Base-by-base conservation (phyloP, 73 alveolate species). In the Tetrahymena borealis region DNA sequence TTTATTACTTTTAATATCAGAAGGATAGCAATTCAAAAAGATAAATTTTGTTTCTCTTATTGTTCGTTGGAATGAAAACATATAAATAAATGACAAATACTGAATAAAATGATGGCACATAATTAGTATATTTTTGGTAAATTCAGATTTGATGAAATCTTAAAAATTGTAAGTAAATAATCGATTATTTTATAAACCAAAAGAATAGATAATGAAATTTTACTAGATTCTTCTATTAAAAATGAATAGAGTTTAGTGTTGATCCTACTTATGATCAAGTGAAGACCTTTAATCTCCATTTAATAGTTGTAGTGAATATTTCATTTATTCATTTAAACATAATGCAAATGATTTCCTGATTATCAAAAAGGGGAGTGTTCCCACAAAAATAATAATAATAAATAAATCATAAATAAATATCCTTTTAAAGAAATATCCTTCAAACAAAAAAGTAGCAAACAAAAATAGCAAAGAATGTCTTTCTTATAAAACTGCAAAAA, bases 401-500 rank as follows among this genome's bases (percentile, higher is more conserved):
- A 60, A 60, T 41, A 41, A 60, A 60, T 18, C 85, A 60, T 24
- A 60, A n/a, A n/a, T n/a, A 60, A 60, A 60, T 60, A 60, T 60
- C 85, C 85, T 60, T 60, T 60, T 60, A 35, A n/a, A n/a, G 85
- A 60, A 60, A 60, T 20, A 60, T 60, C 85, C 28, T 60, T 35
- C 33, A 60, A 24, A 60, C n/a, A 60, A 60, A 60, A 39, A 39
- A 7, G 10, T 20, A 60, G 85, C 28, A 13, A 60, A 60, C 28
- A 79, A 33, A 79, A 79, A 6, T 24, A 79, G 18, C 28, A 16
- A 15, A 31, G 13, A 20, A 93, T 85, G 93, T 16, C 91, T 18
- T 93, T 93, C 90, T 38, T 79, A 38, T 18, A 93, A 32, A 93
- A 93, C 35, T 93, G 95, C 91, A 33, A 78, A 79, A 38, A 40